Base-by-base conservation (phyloP, 2,329 filamentous ascomycete genomes). In the Aureobasidium mangrovei region DNA sequence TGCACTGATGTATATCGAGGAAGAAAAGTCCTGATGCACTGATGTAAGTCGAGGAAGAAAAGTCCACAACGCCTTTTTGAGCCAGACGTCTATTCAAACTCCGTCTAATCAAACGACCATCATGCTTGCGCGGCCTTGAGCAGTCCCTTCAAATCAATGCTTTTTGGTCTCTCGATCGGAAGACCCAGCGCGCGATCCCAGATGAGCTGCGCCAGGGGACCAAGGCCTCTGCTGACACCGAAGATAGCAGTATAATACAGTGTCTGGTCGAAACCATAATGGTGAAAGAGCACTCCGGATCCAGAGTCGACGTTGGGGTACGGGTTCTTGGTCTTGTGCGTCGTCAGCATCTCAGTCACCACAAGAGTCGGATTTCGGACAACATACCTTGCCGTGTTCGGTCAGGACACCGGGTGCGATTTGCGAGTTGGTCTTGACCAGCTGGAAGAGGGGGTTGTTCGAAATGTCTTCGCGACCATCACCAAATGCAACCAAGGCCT, bases 161-260 rank as follows among this genome's bases (percentile, higher is more conserved):
- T 95, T 86, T 98, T 98, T 47, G 93, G 93, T 59, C 91, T 80
- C 82, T 98, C 93, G 66, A 98, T 98, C 8, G 93, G 93, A 67
- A 97, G 76, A 53, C 93, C 93, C 59, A 98, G 74, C 12, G 91
- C 91, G 47, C 93, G 82, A 70, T 97, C 91, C 93, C 93, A 97
- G 69, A 98, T 86, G 60, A 98, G 78, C 72, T 98, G 93, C 41
- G 90, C 90, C 46, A 98, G 78, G 26, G 93, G 93, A 6, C 93
- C 93, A 12, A 98, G 76, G 52, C 80, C 80, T 68, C 82, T 76
- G 68, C 78, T 82, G 85, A 85, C 82, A 62, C 82, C 82, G 62
- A 85, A 85, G 4, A 81, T 83, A 7, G 81, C 82, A 12, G 82
- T 85, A 76, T 97, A 98, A 78, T 97, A 98, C 8, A 97, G 79